Evolutionary conservation across 2,329 filamentous ascomycete species (phyloP), one percentile per base, ranked within the genome.

Genomic region (Mycogone perniciosa): DNA sequence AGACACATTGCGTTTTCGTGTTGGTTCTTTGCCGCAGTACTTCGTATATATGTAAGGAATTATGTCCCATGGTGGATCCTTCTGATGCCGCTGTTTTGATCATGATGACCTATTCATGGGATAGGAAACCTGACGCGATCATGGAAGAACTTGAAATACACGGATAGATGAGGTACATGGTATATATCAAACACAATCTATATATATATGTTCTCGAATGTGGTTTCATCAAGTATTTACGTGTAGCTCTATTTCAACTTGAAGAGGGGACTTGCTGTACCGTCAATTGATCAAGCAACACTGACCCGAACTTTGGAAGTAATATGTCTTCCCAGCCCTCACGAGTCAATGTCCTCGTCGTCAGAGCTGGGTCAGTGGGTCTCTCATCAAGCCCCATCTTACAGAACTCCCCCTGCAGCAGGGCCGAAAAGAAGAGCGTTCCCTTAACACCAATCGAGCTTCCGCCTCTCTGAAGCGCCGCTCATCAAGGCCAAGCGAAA

Each of bases 321-420:
- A 13, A 11, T 6, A 42, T 39, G 34, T 7, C 30, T 6, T 30
- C 46, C 26, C 30, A 26, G 41, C 9, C 26, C 20, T 51, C 48
- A 5, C 56, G 64, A 7, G 58, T 62, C 29, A 63, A 68, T 54
- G 64, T 69, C 52, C 67, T 73, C 51, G 68, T 73, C 46, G 60
- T 72, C 40, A 70, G 70, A 31, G 69, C 70, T 33, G 71, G 71
- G 7, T 67, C 68, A 7, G 61, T 63, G 31, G 70, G 70, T 31
- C 57, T 74, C 34, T 20, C 20, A 20, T 20, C 20, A 20, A 20
- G 20, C 82, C 75, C 26, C 75, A 76, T 10, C 87, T 86, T 58
- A 77, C 80, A 49, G 78, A 88, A 60, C 77, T 82, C 3, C 80
- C 86, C 4, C 64, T 90, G 37, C 85, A 88, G 57, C 86, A 89